A percentile compares a stretch with the other conserved stretches of the same genome.
These are phyloP conservation scores for Solanum habrochaites DNA, from an alignment of 257 asterid species.

Conservation along the genomic window DNA sequence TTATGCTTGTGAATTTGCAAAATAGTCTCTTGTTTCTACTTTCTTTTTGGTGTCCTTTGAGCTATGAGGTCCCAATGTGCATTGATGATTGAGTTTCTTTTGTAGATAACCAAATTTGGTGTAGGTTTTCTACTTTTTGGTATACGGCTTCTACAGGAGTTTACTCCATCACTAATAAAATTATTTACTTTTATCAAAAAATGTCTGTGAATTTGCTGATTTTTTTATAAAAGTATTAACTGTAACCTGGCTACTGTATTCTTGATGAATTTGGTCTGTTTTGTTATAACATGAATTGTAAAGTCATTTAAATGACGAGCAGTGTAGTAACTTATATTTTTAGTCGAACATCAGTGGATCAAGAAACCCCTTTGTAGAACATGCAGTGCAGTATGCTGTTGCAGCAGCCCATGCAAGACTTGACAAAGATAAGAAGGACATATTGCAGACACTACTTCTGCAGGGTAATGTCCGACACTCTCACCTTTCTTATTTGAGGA, in stretches of 20 bases:
- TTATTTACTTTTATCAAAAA: neutral
- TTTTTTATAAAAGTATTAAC: neutral
- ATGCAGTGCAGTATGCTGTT: slow-evolving; percentile 72
- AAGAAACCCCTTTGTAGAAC: slow-evolving; percentile 90
- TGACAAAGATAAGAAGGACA: slow-evolving; percentile 46
- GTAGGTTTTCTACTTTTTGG: neutral
- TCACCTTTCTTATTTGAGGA: slow-evolving; percentile 4
- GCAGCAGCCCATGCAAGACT: slow-evolving; percentile 71
- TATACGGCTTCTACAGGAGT: neutral
- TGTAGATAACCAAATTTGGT: neutral
- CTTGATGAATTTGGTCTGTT: neutral
- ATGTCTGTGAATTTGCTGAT: neutral
- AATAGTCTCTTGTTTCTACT: neutral
- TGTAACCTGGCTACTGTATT: neutral
- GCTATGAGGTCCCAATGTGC: neutral
- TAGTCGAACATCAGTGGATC: slow-evolving; percentile 51
- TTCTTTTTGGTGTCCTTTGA: neutral
- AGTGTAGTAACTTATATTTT: slow-evolving; percentile 9
- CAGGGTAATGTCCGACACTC: slow-evolving; percentile 45
- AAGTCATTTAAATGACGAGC: neutral
- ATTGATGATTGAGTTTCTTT: neutral
- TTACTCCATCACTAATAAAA: neutral
- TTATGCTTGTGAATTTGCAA: neutral
- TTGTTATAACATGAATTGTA: neutral
- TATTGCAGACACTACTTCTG: slow-evolving; percentile 55